Evolutionary conservation across 108 stramenopile genomes (phyloP).

Genomic region (Skeletonema costatum): DNA sequence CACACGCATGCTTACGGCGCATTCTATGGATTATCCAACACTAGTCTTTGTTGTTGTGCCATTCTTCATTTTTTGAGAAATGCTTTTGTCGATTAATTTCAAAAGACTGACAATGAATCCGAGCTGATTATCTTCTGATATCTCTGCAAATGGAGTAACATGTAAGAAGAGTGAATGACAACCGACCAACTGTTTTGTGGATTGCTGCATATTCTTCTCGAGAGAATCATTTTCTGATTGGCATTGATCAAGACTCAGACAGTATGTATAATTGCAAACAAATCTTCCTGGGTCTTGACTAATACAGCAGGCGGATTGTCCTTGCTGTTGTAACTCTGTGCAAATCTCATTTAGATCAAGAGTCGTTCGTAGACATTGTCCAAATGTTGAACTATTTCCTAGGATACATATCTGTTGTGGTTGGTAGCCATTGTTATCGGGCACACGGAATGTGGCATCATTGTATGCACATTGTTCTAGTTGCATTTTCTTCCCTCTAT

Average conservation of each 20-base stretch:
- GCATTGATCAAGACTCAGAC: constrained; percentile 59
- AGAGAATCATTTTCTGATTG: constrained; percentile 11
- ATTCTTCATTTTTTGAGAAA: neutral
- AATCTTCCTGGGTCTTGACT: constrained; percentile 85
- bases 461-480: constrained; percentile 93
- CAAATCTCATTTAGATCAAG: constrained; percentile 43
- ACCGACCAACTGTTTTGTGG: neutral
- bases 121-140: constrained; percentile 52
- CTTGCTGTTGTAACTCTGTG: constrained; percentile 17
- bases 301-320: constrained; percentile 8
- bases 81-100: constrained; percentile 16
- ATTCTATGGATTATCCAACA: too few species aligned
- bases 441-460: constrained; percentile 90
- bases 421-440: constrained; percentile 81
- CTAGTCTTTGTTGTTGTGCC: neutral
- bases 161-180: constrained; percentile 72
- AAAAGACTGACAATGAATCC: constrained; percentile 54
- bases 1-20: too few species aligned
- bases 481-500: constrained; percentile 57
- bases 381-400: constrained; percentile 11
- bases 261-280: constrained; percentile 89
- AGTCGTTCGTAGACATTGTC: constrained; percentile 49
- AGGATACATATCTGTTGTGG: constrained; percentile 62
- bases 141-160: constrained; percentile 63
- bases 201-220: neutral